Base-by-base conservation (phyloP, 2,329 filamentous ascomycete genomes). In the Fusarium clavum region DNA sequence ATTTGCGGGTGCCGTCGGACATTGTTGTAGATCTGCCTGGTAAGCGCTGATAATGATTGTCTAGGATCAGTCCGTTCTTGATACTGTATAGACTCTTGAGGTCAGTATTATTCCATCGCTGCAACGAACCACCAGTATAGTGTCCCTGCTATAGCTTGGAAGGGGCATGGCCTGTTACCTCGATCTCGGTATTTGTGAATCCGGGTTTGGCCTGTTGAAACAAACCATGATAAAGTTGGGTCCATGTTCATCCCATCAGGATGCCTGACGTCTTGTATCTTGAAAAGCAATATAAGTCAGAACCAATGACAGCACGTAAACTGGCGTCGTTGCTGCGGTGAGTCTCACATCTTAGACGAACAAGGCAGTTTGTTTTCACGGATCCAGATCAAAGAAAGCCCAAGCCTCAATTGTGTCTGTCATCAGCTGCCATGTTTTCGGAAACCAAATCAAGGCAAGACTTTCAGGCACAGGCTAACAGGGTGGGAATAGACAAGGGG, bases 391-490 rank as follows among this genome's bases (percentile, higher is more conserved):
- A 57, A 59, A 27, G 61, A 61, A 64, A 55, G 41, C 38, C 66
- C 60, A 64, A 75, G 73, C 73, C 69, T 73, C 70, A 62, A 75
- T 61, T 57, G 65, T 70, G 64, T 64, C 73, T 70, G 73, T 73
- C 71, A 72, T 73, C 67, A 71, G 55, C 64, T 71, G 63, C 59
- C 52, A 49, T 51, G 44, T 53, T 67, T 62, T 41, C 51, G 27
- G 54, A 24, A 64, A 29, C 49, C 56, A 38, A 61, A 68, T 41
- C 44, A 57, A 57, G 48, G 40, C 52, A 64, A 44, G 59, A 64
- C 59, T 49, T 64, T 64, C 59, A 53, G 68, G 44, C 48, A 57
- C 55, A 44, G 44, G 51, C 43, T 55, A 51, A 45, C 47, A 51
- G 62, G 65, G 68, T 64, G 65, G 44, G 44, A 47, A 67, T 53